Percentiles rank a stretch among this genome's conserved stretches.
Evolutionary conservation across 306 rosid species (phyloP).

Genomic region (Rosa lucieae): DNA sequence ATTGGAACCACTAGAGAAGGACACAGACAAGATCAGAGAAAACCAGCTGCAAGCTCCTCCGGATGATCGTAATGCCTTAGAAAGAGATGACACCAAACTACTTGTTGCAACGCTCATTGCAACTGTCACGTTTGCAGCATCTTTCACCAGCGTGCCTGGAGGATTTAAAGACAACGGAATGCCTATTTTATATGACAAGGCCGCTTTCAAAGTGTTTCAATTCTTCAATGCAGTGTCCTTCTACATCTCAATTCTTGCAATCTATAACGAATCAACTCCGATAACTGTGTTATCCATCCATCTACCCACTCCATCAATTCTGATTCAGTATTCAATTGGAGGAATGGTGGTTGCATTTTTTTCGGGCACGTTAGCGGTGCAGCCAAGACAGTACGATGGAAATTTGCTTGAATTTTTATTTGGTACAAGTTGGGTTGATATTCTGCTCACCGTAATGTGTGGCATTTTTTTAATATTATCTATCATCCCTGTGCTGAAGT

Average conservation of each 20-base stretch:
- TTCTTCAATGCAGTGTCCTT: not conserved
- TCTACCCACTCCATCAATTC: not conserved
- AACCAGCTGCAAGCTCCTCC: not conserved
- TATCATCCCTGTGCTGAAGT: no score
- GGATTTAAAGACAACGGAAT: not conserved
- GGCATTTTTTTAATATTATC: no score
- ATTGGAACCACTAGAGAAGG: not conserved
- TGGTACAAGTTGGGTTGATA: no score
- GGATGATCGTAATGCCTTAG: not conserved
- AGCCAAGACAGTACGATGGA: no score
- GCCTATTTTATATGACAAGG: not conserved
- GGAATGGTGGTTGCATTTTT: not conserved
- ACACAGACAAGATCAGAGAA: not conserved
- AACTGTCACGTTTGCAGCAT: constrained; percentile 2
- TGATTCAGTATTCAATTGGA: constrained; percentile 1
- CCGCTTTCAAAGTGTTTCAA: not conserved
- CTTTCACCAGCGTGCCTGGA: constrained; percentile 1
- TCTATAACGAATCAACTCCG: not conserved
- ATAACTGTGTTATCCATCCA: not conserved
- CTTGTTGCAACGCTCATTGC: constrained; percentile 7
- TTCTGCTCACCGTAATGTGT: no score
- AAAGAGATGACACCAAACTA: not conserved
- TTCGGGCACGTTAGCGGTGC: no score
- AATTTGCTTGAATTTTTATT: no score
- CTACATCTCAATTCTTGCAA: not conserved